These are phyloP conservation scores for Psilocybe azurescens DNA, from an alignment of 768 basidiomycete genomes.

Conservation along the genomic window DNA sequence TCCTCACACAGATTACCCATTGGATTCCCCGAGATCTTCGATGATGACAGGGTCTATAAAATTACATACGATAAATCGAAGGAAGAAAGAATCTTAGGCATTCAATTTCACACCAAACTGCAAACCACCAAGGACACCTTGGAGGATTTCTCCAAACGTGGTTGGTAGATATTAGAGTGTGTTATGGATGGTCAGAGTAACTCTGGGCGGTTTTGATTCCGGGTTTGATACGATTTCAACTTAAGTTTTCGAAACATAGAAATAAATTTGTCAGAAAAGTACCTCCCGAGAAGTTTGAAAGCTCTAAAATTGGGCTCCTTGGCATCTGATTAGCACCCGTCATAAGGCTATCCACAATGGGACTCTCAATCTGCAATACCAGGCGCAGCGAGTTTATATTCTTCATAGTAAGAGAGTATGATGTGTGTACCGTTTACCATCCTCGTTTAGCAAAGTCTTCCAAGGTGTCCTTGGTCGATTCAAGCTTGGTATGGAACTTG, in stretches of 20 bases:
- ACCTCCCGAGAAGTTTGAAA: too few species aligned
- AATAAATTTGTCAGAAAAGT: too few species aligned
- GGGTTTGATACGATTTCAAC: too few species aligned
- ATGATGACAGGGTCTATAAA: conserved; percentile 18
- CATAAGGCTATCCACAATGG: too few species aligned
- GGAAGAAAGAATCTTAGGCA: conserved; percentile 33
- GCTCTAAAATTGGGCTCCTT: too few species aligned
- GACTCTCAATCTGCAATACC: too few species aligned
- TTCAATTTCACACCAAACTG: conserved; percentile 34
- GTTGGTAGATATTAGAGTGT: conserved; percentile 28
- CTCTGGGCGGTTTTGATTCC: too few species aligned
- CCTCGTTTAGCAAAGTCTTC: conserved; percentile 36
- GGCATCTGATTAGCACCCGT: too few species aligned
- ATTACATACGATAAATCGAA: conserved; percentile 33
- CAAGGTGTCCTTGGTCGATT: conserved; percentile 35
- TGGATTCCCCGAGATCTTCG: conserved; percentile 32
- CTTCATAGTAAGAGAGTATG: too few species aligned
- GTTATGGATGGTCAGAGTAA: too few species aligned
- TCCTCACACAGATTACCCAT: conserved; percentile 26
- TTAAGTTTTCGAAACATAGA: too few species aligned
- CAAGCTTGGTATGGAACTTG: conserved; percentile 33
- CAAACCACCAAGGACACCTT: conserved; percentile 37
- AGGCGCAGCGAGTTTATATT: too few species aligned
- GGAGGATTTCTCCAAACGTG: conserved; percentile 33
- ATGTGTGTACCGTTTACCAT: conserved; percentile 25